phyloP scores from a whole-genome alignment of 108 stramenopile species.

The Mayamaea pseudoterrestris region DNA sequence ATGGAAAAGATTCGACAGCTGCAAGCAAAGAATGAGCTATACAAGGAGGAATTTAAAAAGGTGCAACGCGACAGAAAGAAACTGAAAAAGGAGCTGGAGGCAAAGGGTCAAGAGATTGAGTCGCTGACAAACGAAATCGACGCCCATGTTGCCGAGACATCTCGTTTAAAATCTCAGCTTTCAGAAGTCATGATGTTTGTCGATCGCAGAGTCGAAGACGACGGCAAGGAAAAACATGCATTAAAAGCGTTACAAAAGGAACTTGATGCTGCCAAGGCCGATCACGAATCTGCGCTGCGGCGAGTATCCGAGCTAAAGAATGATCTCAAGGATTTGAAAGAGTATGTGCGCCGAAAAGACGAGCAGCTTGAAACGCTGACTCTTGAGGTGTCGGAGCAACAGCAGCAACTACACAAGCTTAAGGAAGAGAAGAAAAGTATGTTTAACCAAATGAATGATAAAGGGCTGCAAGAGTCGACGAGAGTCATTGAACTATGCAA shows the following conservation, averaged over 20 bases:
- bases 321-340: not conserved
- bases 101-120: constrained; percentile 2
- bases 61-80: constrained; percentile 6
- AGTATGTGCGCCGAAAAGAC: constrained; percentile 1
- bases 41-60: constrained; percentile 11
- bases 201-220: not conserved
- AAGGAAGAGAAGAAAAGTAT: not conserved
- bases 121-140: constrained; percentile 3
- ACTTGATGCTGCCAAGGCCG: not conserved
- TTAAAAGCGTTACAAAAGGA: not conserved
- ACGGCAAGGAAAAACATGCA: not conserved
- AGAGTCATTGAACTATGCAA: not conserved
- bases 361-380: not conserved
- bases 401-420: not conserved
- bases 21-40: constrained; percentile 9
- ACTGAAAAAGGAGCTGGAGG: constrained; percentile 5
- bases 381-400: constrained; percentile 1
- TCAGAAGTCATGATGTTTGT: not conserved
- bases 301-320: not conserved
- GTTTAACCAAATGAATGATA: not conserved
- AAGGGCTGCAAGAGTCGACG: not conserved
- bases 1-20: constrained; percentile 12
- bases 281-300: not conserved
- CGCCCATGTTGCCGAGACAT: constrained; percentile 1
- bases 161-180: not conserved